Base-by-base conservation (phyloP, 768 basidiomycete genomes). In the Suillus cothurnatus region DNA sequence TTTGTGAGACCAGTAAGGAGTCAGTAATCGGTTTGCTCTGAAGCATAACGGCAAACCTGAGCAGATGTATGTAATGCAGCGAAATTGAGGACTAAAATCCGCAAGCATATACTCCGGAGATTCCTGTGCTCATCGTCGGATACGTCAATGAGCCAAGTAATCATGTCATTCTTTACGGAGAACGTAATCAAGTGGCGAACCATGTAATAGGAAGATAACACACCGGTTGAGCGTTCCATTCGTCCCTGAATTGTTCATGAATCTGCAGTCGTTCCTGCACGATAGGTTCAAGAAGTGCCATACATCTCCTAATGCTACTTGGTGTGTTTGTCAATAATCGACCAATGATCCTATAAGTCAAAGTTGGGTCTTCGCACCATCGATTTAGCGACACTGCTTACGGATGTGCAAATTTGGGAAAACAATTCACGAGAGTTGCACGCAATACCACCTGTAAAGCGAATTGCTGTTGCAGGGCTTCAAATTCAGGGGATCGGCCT, bases 61-160 rank as follows among this genome's bases (percentile, higher is more conserved):
- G 80, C 67, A 8, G 77, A 73, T 14, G 72, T 77, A 56, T 80
- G 81, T 49, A 80, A 70, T 2, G 77, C 69, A 2, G 77, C 73
- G 61, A 82, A 80, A 65, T 83, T 79, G 32, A 81, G 65, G 4
- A 74, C 55, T 43, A 82, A 72, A 57, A 81, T 68, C 50, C 79
- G 75, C 11, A 81, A 61, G 47, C 72, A 73, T 41, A 75, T 68
- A 38, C 73, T 67, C 60, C 66, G 69, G 66, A 69, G 69, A 67
- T 69, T 81, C 68, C 64, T 69, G 38, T 67, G 74, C 66, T 70
- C 70, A 49, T 49, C 73, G 61, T 64, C 64, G 31, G 74, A 72
- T 15, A 74, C 75, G 12, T 75, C 75, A 68, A 82, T 73, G n/a
- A 82, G 69, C 82, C 80, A 81, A 38, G 74, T 74, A 15, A 82